Evolutionary conservation across 345 rosid species (phyloP).

Genomic region (Salix arbutifolia): DNA sequence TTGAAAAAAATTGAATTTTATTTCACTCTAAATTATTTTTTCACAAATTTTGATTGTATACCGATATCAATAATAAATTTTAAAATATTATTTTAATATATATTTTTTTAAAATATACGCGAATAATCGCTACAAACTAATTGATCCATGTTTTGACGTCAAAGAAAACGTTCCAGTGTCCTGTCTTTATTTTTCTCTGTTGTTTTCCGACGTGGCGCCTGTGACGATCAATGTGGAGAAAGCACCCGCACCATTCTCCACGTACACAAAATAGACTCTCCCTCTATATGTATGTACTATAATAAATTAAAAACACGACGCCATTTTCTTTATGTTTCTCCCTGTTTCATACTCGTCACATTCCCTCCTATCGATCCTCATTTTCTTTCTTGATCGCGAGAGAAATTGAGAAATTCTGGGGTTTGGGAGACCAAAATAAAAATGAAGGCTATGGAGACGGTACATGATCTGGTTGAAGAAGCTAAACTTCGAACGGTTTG

Average conservation of each 20-base stretch:
- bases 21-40: too few relatives aligned
- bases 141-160: too few relatives aligned
- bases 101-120: too few relatives aligned
- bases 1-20: too few relatives aligned
- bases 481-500: slow-evolving; percentile 77
- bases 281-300: too few relatives aligned
- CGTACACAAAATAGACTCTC: neutral
- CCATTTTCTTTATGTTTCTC: too few relatives aligned
- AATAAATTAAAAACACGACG: too few relatives aligned
- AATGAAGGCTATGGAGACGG: slow-evolving; percentile 75
- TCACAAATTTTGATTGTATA: too few relatives aligned
- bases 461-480: slow-evolving; percentile 95
- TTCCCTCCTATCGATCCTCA: neutral
- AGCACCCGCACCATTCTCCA: neutral
- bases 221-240: neutral
- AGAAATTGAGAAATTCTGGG: neutral
- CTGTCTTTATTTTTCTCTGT: neutral
- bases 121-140: too few relatives aligned
- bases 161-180: too few relatives aligned
- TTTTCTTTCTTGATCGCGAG: neutral
- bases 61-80: too few relatives aligned
- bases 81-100: too few relatives aligned
- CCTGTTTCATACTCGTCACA: neutral
- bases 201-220: neutral
- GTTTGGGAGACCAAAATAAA: slow-evolving; percentile 3